phyloP scores from a whole-genome alignment of 768 basidiomycete species.

The Tremella fuciformis region DNA sequence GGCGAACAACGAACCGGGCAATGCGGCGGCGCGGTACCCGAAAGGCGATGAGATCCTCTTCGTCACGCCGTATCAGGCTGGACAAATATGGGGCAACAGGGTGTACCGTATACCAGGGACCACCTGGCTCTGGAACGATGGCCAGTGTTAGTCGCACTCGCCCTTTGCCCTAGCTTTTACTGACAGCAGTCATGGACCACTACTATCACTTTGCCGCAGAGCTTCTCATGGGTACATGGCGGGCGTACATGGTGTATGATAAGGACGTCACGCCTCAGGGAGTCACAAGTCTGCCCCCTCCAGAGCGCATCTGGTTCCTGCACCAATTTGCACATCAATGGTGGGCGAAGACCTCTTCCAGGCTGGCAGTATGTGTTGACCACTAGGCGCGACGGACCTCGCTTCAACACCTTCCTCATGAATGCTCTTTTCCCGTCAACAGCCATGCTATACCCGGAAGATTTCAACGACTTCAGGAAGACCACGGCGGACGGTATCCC shows the following conservation, averaged over 20 bases:
- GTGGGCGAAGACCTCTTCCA: constrained; percentile 21
- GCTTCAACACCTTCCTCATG: constrained; percentile 74
- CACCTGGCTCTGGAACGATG: constrained; percentile 56
- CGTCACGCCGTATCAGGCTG: constrained; percentile 63
- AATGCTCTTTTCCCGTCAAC: constrained; percentile 65
- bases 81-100: constrained; percentile 62
- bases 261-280: constrained; percentile 43
- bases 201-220: constrained; percentile 88
- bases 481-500: constrained; percentile 31
- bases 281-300: constrained; percentile 56
- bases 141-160: constrained; percentile 55
- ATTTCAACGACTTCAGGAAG: constrained; percentile 67
- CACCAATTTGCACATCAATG: constrained; percentile 49
- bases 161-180: neutral
- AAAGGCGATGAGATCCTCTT: constrained; percentile 57
- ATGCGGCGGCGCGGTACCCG: constrained; percentile 66
- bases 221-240: constrained; percentile 70
- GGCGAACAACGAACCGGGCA: constrained; percentile 63
- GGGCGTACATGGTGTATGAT: constrained; percentile 57
- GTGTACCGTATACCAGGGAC: constrained; percentile 70
- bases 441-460: constrained; percentile 62
- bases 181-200: constrained; percentile 62
- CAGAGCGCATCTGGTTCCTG: constrained; percentile 70
- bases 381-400: constrained; percentile 69
- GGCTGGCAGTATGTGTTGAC: neutral